These are phyloP conservation scores for Aphanomyces euteiches DNA, from an alignment of 352 stramenopile genomes.

Conservation along the genomic window DNA sequence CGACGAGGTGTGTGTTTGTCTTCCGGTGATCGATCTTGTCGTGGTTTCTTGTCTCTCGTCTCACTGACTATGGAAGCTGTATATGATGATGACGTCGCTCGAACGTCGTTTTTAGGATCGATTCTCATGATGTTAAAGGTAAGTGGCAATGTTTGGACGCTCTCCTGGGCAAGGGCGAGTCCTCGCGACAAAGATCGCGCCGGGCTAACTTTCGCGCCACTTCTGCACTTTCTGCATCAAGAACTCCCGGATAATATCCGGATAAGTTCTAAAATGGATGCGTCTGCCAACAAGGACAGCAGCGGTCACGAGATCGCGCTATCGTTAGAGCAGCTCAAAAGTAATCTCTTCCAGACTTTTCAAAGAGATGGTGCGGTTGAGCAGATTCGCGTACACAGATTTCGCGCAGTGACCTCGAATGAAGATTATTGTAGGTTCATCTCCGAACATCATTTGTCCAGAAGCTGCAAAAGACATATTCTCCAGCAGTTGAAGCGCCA, in stretches of 20 bases:
- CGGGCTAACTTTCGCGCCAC: no score
- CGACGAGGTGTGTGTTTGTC: no score
- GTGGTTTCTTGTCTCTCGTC: no score
- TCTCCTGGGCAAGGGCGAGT: no score
- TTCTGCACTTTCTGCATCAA: no score
- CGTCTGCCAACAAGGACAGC: background rate
- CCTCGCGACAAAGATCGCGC: no score
- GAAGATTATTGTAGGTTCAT: constrained; percentile 14
- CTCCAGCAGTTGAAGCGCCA: background rate
- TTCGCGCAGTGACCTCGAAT: background rate
- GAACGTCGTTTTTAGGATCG: no score
- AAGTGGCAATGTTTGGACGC: no score
- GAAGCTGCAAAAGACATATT: constrained; percentile 3
- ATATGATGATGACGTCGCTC: no score
- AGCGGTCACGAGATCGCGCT: background rate
- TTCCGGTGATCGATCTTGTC: no score
- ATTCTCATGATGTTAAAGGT: no score
- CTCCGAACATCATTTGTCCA: constrained; percentile 28
- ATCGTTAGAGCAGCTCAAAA: constrained; percentile 23
- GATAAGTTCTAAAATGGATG: background rate
- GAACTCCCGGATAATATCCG: constrained; percentile 5
- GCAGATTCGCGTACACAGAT: constrained; percentile 24
- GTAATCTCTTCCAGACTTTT: constrained; percentile 24
- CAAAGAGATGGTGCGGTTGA: constrained; percentile 18
- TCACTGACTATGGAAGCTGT: no score